Base-by-base conservation (phyloP, 768 basidiomycete species). In the Podaxis rugospora region DNA sequence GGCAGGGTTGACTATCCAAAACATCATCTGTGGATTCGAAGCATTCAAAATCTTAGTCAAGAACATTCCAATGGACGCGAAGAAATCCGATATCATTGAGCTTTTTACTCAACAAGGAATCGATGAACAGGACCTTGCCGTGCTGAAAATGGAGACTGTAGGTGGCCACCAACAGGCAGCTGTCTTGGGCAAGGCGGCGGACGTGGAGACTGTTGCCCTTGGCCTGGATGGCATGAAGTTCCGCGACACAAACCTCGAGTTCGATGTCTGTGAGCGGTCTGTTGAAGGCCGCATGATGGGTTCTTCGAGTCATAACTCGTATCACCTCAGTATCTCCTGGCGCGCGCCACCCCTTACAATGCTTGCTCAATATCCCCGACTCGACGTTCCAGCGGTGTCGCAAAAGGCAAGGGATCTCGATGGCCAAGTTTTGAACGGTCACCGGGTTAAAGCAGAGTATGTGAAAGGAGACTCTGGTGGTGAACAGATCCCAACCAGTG, bases 311-410 rank as follows among this genome's bases (percentile, higher is more conserved):
- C 71, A 70, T 3, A 72, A 74, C 28, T 49, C 68, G 3, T 73
- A 83, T 13, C 72, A 76, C 37, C 66, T 87, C 55, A 77, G 76
- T 0, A 75, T 87, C 51, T 78, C 76, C 11, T 89, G 86, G 83
- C 74, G 69, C 5, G 69, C 71, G 0, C 84, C 85, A 1, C 80
- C 78, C 16, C 66, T 66, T 4, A 69, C 76, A 1, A 78, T 80
- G 61, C 63, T 81, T n/a, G 84, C 75, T 1, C 75, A 72, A 3
- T 88, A 81, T 62, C 4, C 53, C 4, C 69, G 71, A 4, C 64
- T 72, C 56, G 66, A 65, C 0, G 18, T 9, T 32, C 21, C 10
- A 27, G 65, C 69, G 28, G 78, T 82, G 0, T 58, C 66, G 32
- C 64, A 59, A 25, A 80, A 78, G 64, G 75, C 74, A 3, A 64